phyloP scores from a whole-genome alignment of 108 stramenopile species.

The Stephanodiscus minutulus region DNA sequence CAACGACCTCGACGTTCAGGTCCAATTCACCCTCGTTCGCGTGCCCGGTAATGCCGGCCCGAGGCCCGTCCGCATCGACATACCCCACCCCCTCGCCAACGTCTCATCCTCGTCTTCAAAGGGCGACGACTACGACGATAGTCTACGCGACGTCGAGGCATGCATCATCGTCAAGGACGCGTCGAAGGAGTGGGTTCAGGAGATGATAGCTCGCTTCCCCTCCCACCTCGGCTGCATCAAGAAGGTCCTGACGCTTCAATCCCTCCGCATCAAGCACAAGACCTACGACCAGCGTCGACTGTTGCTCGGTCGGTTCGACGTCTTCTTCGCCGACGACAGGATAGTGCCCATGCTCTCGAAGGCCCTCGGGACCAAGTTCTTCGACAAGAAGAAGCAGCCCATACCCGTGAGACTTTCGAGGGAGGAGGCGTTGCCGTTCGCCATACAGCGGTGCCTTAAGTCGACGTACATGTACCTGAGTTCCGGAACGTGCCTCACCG shows the following conservation, averaged over 20 bases:
- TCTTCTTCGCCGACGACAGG: conserved; percentile 95
- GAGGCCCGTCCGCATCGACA: conserved; percentile 70
- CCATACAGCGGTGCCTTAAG: conserved; percentile 60
- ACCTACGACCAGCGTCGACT: conserved; percentile 78
- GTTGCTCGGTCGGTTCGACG: conserved; percentile 69
- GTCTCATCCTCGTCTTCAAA: not conserved
- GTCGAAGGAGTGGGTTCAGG: conserved; percentile 83
- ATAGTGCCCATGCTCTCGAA: conserved; percentile 94
- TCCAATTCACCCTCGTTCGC: conserved; percentile 72
- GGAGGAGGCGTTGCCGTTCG: conserved; percentile 70
- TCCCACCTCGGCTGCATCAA: conserved; percentile 79
- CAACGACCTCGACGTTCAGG: conserved; percentile 62
- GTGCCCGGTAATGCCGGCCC: conserved; percentile 61
- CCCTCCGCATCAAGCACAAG: conserved; percentile 84
- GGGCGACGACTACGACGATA: conserved; percentile 24
- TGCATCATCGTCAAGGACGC: conserved; percentile 95
- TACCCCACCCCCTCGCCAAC: conserved; percentile 75
- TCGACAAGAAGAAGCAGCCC: conserved; percentile 89
- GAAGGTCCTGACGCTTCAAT: conserved; percentile 80
- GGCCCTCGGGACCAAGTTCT: conserved; percentile 89
- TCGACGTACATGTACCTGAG: conserved; percentile 78
- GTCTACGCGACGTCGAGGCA: conserved; percentile 66
- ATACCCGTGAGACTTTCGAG: conserved; percentile 78
- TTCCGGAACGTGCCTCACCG: conserved; percentile 83
- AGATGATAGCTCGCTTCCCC: conserved; percentile 72